Percentiles rank a stretch among this genome's conserved stretches.
Evolutionary conservation across 2,329 filamentous ascomycete species (phyloP).

Genomic region (Dactylonectria macrodidyma): DNA sequence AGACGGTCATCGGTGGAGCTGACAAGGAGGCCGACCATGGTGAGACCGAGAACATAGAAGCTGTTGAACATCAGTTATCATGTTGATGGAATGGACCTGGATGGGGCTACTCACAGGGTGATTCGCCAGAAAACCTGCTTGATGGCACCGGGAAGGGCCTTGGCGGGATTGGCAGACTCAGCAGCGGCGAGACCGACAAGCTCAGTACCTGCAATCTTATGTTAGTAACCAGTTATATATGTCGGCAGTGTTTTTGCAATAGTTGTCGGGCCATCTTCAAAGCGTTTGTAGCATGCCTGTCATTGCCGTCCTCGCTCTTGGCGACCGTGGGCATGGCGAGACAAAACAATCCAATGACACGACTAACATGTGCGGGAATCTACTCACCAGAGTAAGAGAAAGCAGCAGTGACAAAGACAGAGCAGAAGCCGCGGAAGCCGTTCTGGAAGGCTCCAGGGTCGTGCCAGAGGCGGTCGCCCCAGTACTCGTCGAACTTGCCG

Average conservation of each 20-base stretch:
- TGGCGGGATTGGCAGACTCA: constrained; percentile 76
- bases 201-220: constrained; percentile 64
- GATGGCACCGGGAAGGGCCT: constrained; percentile 82
- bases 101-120: constrained; percentile 51
- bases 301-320: too few relatives aligned
- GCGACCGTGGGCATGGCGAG: too few relatives aligned
- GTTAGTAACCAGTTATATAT: too few relatives aligned
- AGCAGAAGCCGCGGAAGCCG: constrained; percentile 79
- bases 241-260: too few relatives aligned
- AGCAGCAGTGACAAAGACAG: constrained; percentile 78
- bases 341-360: too few relatives aligned
- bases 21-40: constrained; percentile 63
- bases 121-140: constrained; percentile 78
- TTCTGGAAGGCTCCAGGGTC: constrained; percentile 71
- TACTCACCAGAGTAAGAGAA: constrained; percentile 71
- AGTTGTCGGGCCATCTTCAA: too few relatives aligned
- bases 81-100: constrained; percentile 36
- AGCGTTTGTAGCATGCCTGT: too few relatives aligned
- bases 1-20: constrained; percentile 60
- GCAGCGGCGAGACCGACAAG: constrained; percentile 79
- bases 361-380: too few relatives aligned
- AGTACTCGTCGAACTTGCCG: constrained; percentile 58
- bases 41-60: constrained; percentile 66
- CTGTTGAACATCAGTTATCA: constrained; percentile 19
- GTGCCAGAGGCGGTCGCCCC: constrained; percentile 56